A percentile compares a stretch with the other conserved stretches of the same genome.
Conservation (phyloP, 495 filamentous ascomycete genomes). For the Penicillium pulvis region DNA sequence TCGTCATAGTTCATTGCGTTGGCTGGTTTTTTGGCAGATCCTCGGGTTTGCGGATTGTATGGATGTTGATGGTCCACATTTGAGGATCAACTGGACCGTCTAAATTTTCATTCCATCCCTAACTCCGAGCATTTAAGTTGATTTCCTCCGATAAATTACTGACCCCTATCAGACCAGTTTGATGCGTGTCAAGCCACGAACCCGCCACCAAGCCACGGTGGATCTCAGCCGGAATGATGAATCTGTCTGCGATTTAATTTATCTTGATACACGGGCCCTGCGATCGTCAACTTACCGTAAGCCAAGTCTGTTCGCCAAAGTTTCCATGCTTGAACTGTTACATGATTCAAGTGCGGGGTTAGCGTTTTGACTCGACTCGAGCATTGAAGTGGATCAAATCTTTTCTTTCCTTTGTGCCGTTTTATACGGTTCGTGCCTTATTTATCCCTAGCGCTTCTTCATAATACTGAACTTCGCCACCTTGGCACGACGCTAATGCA, state of each 20-base stretch:
- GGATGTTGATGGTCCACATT: not conserved
- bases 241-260: not conserved
- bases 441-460: not conserved
- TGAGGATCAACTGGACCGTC: not conserved
- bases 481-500: not conserved
- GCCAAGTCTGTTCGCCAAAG: not conserved
- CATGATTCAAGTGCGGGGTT: not conserved
- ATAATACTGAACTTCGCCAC: not conserved
- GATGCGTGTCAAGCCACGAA: not conserved
- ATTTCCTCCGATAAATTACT: not conserved
- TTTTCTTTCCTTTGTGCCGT: not conserved
- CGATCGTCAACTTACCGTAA: not conserved
- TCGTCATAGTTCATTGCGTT: not conserved
- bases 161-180: not conserved
- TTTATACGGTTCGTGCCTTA: not conserved
- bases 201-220: too few species aligned
- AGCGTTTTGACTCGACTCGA: not conserved
- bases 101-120: not conserved
- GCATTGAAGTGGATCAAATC: not conserved
- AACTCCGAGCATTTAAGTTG: not conserved
- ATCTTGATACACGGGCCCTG: not conserved
- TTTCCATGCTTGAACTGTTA: not conserved
- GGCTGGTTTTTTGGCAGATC: not conserved
- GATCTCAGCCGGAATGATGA: not conserved
- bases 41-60: not conserved